Percentiles rank a stretch among this genome's conserved stretches.
Conservation (phyloP, 768 basidiomycete genomes). For the Dioszegia crocea region DNA sequence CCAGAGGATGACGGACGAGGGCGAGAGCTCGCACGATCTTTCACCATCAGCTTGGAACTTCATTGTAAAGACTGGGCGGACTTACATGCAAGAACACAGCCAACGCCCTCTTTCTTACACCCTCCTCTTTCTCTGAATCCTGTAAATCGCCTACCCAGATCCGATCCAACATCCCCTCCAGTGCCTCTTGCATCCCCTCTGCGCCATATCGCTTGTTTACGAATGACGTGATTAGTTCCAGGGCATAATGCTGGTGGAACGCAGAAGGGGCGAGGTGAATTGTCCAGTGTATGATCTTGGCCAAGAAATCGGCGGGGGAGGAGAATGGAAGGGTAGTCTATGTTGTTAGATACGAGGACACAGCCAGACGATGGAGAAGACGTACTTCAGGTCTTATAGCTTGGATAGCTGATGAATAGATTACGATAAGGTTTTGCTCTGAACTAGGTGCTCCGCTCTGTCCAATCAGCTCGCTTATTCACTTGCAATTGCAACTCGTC, state of each 20-base stretch:
- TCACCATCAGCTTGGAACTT: background rate
- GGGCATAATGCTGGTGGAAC: constrained; percentile 37
- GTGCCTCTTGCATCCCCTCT: constrained; percentile 55
- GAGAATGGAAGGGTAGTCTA: constrained; percentile 57
- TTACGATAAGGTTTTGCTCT: constrained; percentile 63
- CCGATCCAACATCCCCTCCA: constrained; percentile 24
- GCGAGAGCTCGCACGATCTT: constrained; percentile 77
- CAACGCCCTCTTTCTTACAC: constrained; percentile 27
- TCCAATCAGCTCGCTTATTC: constrained; percentile 1
- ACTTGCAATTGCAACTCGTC: background rate
- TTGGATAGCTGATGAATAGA: constrained; percentile 66
- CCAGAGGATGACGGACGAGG: constrained; percentile 64
- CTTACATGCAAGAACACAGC: constrained; percentile 34
- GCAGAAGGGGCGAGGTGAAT: constrained; percentile 50
- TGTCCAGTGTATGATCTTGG: constrained; percentile 61
- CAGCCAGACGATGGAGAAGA: background rate
- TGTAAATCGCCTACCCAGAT: constrained; percentile 37
- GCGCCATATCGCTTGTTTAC: constrained; percentile 66
- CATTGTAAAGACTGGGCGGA: no score
- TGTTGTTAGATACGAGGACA: no score
- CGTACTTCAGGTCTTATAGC: constrained; percentile 65
- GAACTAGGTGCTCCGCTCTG: constrained; percentile 54
- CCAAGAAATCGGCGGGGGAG: constrained; percentile 56
- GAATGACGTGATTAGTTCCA: constrained; percentile 58
- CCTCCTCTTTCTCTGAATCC: constrained; percentile 32